A percentile compares a stretch with the other conserved stretches of the same genome.
These are phyloP conservation scores for Lactuca sativa DNA, from an alignment of 129 eudicot species.

Conservation along the genomic window DNA sequence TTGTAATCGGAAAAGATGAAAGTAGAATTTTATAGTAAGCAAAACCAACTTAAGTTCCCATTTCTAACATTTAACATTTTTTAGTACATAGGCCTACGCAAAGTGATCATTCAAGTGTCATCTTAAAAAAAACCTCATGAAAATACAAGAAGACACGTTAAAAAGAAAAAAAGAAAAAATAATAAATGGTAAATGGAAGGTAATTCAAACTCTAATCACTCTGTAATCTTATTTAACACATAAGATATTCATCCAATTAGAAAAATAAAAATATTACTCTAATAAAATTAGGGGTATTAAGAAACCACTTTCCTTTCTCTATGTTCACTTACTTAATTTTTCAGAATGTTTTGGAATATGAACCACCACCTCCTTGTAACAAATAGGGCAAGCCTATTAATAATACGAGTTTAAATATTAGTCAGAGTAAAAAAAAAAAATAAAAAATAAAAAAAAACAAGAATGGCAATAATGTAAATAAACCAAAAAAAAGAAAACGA, in stretches of 20 bases:
- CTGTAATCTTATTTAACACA: conserved; percentile 35
- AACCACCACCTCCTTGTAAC: conserved; percentile 73
- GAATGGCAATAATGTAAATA: not conserved
- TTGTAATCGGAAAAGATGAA: not conserved
- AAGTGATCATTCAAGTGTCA: not conserved
- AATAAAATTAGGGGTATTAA: not conserved
- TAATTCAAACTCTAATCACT: conserved; percentile 36
- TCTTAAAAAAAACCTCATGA: not conserved
- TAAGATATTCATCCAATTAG: conserved; percentile 30
- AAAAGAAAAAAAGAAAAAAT: not conserved
- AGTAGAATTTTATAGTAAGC: not conserved
- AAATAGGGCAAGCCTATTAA: conserved; percentile 86
- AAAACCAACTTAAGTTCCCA: too few species aligned
- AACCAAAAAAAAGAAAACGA: not conserved
- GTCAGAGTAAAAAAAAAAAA: not conserved
- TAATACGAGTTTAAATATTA: conserved; percentile 3
- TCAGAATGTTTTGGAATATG: conserved; percentile 50
- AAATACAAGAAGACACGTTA: not conserved
- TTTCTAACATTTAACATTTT: too few species aligned
- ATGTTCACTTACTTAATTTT: conserved; percentile 29
- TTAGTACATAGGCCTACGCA: too few species aligned
- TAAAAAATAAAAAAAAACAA: not conserved
- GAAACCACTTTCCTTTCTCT: conserved; percentile 15
- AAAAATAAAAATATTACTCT: conserved; percentile 22
- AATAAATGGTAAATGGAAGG: conserved; percentile 1